Evolutionary conservation across 2,329 filamentous ascomycete genomes (phyloP), one percentile per base, ranked within the genome.

Genomic region (Ascochyta clinopodiicola): DNA sequence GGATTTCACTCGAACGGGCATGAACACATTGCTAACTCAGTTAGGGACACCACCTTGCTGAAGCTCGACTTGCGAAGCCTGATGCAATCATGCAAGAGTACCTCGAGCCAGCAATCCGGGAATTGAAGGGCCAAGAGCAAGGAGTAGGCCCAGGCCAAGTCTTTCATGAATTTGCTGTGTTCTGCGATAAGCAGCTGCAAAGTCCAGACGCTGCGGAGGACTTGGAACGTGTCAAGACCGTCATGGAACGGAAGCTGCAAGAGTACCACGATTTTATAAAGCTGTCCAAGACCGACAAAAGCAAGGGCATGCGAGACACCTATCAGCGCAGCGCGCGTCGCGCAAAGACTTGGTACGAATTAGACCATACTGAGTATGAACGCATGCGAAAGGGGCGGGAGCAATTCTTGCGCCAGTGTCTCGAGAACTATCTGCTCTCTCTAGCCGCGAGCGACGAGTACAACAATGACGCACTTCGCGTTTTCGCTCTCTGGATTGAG

Each of bases 401-500:
- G 66, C 87, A 92, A 42, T 95, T 97, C 72, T 81, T 98, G n/a
- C 86, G 89, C 31, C 86, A 95, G 64, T 95, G 92, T 72, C 79
- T 99, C 19, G 92, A 96, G 70, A 98, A 98, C 70, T 99, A 99
- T 67, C 82, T 99, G 2, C 84, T 94, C 2, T 90, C 91, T 2
- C 82, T 99, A 32, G 84, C 84, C 44, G 91, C 93, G 13, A 96
- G 91, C 21, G 93, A 99, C 66, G 87, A 90, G 31, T 89, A 96
- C 75, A 90, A 96, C 69, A 92, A 92, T 61, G 92, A 96, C 69
- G 89, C 92, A 3, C 83, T 99, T 47, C 89, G 95, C 1, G 97
- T 99, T 72, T 93, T 93, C 51, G 91, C 95, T 0, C 79, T 99
- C 17, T 99, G 95, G 95, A 84, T 99, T 9, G 92, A 96, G 71